Evolutionary conservation across 768 basidiomycete genomes (phyloP), one percentile per base, ranked within the genome.

Genomic region (Mycena vitilis): DNA sequence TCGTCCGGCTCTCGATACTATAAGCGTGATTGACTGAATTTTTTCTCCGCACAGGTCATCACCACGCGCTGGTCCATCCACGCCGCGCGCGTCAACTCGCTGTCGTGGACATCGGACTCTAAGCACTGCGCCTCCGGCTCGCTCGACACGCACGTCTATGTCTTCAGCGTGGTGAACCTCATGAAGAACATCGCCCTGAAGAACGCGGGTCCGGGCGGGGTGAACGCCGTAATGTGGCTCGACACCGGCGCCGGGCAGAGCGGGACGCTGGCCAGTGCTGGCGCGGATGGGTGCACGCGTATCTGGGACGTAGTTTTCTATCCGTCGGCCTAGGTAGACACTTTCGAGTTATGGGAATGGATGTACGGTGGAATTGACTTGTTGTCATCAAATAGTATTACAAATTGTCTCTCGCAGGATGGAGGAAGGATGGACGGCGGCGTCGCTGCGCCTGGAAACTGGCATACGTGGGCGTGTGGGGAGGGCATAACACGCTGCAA

Each of bases 71-170:
- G 97, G 97, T 87, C 92, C 10, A 89, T 91, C 82, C 97, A 99
- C 80, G 85, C 90, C 11, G 94, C 89, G 0, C 90, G 94, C 36
- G 87, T 98, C 68, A 87, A 91, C 72, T 88, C 93, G 12, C 84
- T 99, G 20, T 81, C 88, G 2, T 96, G 93, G 89, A 89, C 92
- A 9, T 72, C 87, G 8, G 90, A 93, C 74, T 89, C 90, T 9
- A 84, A 85, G 68, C 89, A 96, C 75, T 87, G 93, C 69, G 96
- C 90, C 13, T 95, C 95, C 5, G 95, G 92, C 13, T 94, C 95
- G 22, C 85, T 97, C n/a, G 97, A 99, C 77, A 96, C 96, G 37
- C 88, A 95, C 71, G 88, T 97, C 6, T 98, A 95, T 75, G 81
- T 98, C 30, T 98, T 94, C 89, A 90, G 91, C 70, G 88, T 95